Base-by-base conservation (phyloP, 495 filamentous ascomycete genomes). In the Ramalina intermedia region DNA sequence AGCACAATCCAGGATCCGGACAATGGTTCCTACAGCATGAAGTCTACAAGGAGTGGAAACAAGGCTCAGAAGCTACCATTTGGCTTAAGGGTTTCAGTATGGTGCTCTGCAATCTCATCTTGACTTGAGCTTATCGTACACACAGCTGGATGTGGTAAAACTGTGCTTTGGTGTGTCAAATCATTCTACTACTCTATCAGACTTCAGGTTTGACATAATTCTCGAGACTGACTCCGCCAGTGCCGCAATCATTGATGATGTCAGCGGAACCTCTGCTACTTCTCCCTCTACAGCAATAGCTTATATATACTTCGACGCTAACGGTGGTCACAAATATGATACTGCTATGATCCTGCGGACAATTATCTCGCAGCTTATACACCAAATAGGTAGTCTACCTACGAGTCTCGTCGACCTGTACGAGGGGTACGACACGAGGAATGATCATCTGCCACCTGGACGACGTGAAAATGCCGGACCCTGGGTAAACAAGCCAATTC, bases 221-320 rank as follows among this genome's bases (percentile, higher is more conserved):
- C 18, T 20, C 8, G 1, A 41, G 14, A 23, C 39, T 23, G 6
- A 17, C 21, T 9, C 16, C 14, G 7, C 6, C 39, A 41, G 21
- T 14, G n/a, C 41, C 21, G 41, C 41, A 21, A 24, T 44, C 5
- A 44, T 44, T 4, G 41, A 44, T 5, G 20, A 44, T 26, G 7
- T 18, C 18, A n/a, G 27, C 14, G 14, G 11, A n/a, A 14, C 14
- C 8, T 21, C 20, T 27, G 16, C 21, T 26, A n/a, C n/a, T 6
- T 27, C 41, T 20, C 20, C 21, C 14, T n/a, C 17, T 7, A n/a
- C 9, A 26, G 16, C 6, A 13, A 24, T 36, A 27, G 43, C 38
- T 7, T 52, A 52, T 42, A 63, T 63, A 35, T 62, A 63, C 52
- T 65, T 65, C 50, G 59, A 63, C 43, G 62, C 60, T 52, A 51